These are phyloP conservation scores for Beta macrorhiza DNA, from an alignment of 179 eudicot species.

Conservation along the genomic window DNA sequence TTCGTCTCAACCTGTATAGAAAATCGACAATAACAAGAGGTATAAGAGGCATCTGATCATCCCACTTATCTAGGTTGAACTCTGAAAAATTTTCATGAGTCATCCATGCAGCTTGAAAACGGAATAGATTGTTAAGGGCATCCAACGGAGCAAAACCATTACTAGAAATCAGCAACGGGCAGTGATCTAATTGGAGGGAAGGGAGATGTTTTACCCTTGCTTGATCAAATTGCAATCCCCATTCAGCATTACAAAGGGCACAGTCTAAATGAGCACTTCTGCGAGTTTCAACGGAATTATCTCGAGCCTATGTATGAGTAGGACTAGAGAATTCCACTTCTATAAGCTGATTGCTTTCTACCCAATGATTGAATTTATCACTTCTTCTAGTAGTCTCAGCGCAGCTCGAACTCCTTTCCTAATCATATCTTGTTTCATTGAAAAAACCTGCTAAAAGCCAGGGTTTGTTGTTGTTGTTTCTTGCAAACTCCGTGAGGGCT, in stretches of 20 bases:
- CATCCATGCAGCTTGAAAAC: conserved; percentile 8
- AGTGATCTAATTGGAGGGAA: background rate
- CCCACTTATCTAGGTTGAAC: background rate
- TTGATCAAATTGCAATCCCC: background rate
- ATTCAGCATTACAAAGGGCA: background rate
- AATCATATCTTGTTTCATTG: background rate
- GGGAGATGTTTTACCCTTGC: background rate
- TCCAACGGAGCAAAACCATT: background rate
- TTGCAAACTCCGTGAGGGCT: background rate
- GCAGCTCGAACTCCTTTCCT: background rate
- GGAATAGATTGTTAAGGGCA: background rate
- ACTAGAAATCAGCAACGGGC: background rate
- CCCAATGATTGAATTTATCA: background rate
- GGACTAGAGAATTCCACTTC: background rate
- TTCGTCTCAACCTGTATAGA: no score
- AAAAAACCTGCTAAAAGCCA: background rate
- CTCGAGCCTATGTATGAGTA: background rate
- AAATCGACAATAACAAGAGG: no score
- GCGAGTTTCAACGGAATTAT: background rate
- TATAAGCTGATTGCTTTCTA: background rate
- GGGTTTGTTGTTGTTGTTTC: background rate
- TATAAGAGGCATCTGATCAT: no score
- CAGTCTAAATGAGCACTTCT: background rate
- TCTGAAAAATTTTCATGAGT: background rate
- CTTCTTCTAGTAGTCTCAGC: background rate